These are phyloP conservation scores for Imleria badia DNA, from an alignment of 768 basidiomycete genomes.

Conservation along the genomic window DNA sequence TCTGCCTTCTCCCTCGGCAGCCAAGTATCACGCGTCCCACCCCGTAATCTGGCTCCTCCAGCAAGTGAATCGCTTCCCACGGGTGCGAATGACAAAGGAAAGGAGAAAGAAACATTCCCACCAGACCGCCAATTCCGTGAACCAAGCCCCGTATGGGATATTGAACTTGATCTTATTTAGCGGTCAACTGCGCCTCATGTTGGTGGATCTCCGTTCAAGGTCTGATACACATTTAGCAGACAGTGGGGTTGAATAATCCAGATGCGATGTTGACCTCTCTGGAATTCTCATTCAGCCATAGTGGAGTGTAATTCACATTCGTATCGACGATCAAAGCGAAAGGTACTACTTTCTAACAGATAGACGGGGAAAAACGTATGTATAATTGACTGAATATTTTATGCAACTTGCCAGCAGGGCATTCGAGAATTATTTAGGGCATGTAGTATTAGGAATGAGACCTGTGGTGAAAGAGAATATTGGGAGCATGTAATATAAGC, in stretches of 20 bases:
- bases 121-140: slow-evolving; percentile 32
- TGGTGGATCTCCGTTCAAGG: not conserved
- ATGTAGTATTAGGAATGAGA: not conserved
- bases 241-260: not conserved
- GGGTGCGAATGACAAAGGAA: slow-evolving; percentile 11
- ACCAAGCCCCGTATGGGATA: slow-evolving; percentile 70
- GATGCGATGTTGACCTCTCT: not conserved
- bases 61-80: not conserved
- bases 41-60: not conserved
- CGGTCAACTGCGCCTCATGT: slow-evolving; percentile 15
- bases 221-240: not conserved
- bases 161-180: slow-evolving; percentile 56
- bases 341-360: not conserved
- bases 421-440: not conserved
- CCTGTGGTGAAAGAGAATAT: not conserved
- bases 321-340: not conserved
- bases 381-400: slow-evolving; percentile 28
- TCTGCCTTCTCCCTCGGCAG: slow-evolving; percentile 36
- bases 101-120: slow-evolving; percentile 21
- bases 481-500: not conserved
- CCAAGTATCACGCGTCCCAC: slow-evolving; percentile 16
- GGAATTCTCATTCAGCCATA: not conserved
- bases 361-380: slow-evolving; percentile 1
- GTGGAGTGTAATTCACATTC: not conserved
- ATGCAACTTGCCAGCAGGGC: slow-evolving; percentile 8